Conservation (phyloP, 495 filamentous ascomycete genomes). For the Copromyces sp. region DNA sequence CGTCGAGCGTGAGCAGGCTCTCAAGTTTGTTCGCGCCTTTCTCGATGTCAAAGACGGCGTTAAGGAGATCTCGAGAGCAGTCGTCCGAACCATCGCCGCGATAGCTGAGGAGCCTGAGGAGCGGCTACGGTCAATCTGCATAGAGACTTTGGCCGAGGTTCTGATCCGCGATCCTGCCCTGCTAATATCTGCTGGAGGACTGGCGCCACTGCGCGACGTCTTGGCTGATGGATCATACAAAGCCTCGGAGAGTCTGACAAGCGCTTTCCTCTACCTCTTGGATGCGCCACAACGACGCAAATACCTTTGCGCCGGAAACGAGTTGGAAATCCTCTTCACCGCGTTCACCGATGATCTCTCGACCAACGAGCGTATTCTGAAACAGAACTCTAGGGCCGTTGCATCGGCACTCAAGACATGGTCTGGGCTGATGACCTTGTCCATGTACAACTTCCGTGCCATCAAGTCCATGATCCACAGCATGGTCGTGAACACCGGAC, state of each 20-base stretch:
- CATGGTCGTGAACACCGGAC: slow-evolving; percentile 58
- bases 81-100: slow-evolving; percentile 79
- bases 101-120: slow-evolving; percentile 86
- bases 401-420: slow-evolving; percentile 85
- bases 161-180: slow-evolving; percentile 74
- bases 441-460: slow-evolving; percentile 74
- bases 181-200: slow-evolving; percentile 68
- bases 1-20: slow-evolving; percentile 89
- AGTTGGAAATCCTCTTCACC: slow-evolving; percentile 70
- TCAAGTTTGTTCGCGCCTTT: slow-evolving; percentile 94
- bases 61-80: slow-evolving; percentile 71
- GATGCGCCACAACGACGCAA: slow-evolving; percentile 74
- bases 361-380: slow-evolving; percentile 64
- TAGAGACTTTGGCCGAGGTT: slow-evolving; percentile 87
- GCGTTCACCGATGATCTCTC: slow-evolving; percentile 78
- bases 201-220: slow-evolving; percentile 72
- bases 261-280: slow-evolving; percentile 77
- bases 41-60: slow-evolving; percentile 92
- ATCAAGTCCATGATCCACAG: slow-evolving; percentile 73
- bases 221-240: slow-evolving; percentile 85
- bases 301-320: slow-evolving; percentile 69
- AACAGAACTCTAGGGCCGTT: slow-evolving; percentile 77
- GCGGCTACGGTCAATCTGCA: slow-evolving; percentile 74
- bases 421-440: slow-evolving; percentile 76
- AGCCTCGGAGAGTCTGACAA: slow-evolving; percentile 74